phyloP scores from a whole-genome alignment of 257 asterid species.

The Salvia splendens region DNA sequence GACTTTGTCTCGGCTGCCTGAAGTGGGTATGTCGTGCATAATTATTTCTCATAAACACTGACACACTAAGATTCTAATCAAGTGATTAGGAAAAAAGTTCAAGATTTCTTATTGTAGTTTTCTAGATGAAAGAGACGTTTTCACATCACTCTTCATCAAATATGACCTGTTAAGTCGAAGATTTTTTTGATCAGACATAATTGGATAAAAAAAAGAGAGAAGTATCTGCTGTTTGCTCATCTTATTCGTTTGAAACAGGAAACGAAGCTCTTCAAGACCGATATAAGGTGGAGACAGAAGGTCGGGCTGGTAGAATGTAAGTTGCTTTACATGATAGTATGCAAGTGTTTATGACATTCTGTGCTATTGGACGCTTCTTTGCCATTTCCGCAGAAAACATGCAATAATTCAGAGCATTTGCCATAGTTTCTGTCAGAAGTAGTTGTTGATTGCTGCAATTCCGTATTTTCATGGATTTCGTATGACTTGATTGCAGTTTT shows the following conservation, averaged over 20 bases:
- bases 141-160: constrained; percentile 9
- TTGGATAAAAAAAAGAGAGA: background rate
- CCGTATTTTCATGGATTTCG: background rate
- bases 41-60: constrained; percentile 1
- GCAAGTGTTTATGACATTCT: constrained; percentile 8
- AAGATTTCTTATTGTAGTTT: background rate
- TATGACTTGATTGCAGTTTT: constrained; percentile 51
- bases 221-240: constrained; percentile 4
- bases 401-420: background rate
- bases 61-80: background rate
- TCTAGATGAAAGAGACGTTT: background rate
- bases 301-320: constrained; percentile 63
- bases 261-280: constrained; percentile 58
- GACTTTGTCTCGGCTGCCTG: constrained; percentile 73
- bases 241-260: constrained; percentile 48
- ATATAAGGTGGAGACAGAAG: constrained; percentile 75
- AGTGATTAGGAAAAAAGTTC: background rate
- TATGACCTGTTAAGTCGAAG: background rate
- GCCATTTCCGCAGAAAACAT: background rate
- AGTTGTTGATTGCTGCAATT: background rate
- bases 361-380: background rate
- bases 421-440: background rate
- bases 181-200: background rate
- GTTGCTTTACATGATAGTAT: constrained; percentile 33
- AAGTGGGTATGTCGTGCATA: constrained; percentile 56